Base-by-base conservation (phyloP, 345 rosid species). In the Eucalyptus guilfoylei region DNA sequence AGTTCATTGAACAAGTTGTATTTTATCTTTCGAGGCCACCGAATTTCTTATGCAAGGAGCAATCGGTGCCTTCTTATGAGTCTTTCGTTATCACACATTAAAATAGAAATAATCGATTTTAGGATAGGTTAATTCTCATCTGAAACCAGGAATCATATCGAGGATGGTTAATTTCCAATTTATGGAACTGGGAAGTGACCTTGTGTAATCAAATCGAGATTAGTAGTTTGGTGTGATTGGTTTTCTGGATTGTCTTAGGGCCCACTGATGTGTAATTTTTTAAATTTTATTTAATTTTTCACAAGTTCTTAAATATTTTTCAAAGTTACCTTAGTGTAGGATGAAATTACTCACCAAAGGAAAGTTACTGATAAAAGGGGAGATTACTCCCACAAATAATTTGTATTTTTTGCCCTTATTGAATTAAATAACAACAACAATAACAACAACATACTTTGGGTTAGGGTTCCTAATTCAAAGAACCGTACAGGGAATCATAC, bases 51-150 rank as follows among this genome's bases (percentile, higher is more conserved):
- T 76, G 83, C 47, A 11, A 10, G 4, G 15, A 37, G 28, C 15
- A 40, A 40, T 40, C 2, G 1, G 9, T 6, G 83, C 7, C 12
- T 40, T 23, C 15, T 40, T 19, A 21, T 1, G 1, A 40, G 23
- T 37, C 45, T 8, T 37, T 72, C 5, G 5, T 32, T 34, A 32
- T 69, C 7, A 3, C 1, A 12, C 24, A 34, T 17, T 69, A 34
- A 34, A 16, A 34, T 69, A 16, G 13, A 24, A 9, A 37, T 9
- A 23, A 34, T 5, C 1, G 1, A 72, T 72, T 34, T 72, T 34
- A 1, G 2, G 24, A 11, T 34, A 44, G 6, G 7, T 10, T 19
- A 6, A 11, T 34, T 34, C 44, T 19, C 44, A 17, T 9, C 0
- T 37, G 0, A 10, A 69, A 19, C 26, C 9, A 34, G 13, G 11